A percentile compares a stretch with the other conserved stretches of the same genome.
phyloP scores from a whole-genome alignment of 805 yeast species.

The Ogataea dorogensis region DNA sequence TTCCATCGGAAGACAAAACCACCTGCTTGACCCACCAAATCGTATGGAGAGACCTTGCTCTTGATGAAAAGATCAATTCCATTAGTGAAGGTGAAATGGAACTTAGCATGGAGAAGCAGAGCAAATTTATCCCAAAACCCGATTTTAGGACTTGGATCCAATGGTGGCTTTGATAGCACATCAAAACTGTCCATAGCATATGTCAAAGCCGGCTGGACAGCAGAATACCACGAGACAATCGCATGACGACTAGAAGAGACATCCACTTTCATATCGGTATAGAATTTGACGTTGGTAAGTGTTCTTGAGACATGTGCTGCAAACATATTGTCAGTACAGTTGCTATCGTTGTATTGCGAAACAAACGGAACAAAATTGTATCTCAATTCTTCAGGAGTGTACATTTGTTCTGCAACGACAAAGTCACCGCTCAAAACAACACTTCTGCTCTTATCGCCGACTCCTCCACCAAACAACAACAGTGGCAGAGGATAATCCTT shows the following conservation, averaged over 20 bases:
- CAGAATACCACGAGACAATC: conserved; percentile 60
- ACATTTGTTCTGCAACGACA: conserved; percentile 59
- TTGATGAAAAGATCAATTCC: conserved; percentile 64
- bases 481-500: conserved; percentile 61
- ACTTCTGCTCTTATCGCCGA: conserved; percentile 38
- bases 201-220: conserved; percentile 58
- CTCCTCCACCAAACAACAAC: conserved; percentile 47
- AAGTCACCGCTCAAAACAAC: conserved; percentile 45
- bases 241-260: conserved; percentile 49
- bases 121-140: conserved; percentile 76
- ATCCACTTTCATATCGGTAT: conserved; percentile 46
- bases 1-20: conserved; percentile 69
- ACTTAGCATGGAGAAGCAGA: conserved; percentile 51
- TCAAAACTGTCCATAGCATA: conserved; percentile 66
- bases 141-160: conserved; percentile 59
- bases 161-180: conserved; percentile 64
- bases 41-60: conserved; percentile 58
- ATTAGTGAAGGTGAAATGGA: conserved; percentile 44
- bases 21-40: conserved; percentile 52
- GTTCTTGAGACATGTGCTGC: conserved; percentile 61
- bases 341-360: conserved; percentile 30
- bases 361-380: conserved; percentile 52
- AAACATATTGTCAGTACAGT: conserved; percentile 46
- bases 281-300: conserved; percentile 58
- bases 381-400: conserved; percentile 44